A percentile compares a stretch with the other conserved stretches of the same genome.
These are phyloP conservation scores for Coniella vitis DNA, from an alignment of 2,329 filamentous ascomycete species.

Conservation along the genomic window DNA sequence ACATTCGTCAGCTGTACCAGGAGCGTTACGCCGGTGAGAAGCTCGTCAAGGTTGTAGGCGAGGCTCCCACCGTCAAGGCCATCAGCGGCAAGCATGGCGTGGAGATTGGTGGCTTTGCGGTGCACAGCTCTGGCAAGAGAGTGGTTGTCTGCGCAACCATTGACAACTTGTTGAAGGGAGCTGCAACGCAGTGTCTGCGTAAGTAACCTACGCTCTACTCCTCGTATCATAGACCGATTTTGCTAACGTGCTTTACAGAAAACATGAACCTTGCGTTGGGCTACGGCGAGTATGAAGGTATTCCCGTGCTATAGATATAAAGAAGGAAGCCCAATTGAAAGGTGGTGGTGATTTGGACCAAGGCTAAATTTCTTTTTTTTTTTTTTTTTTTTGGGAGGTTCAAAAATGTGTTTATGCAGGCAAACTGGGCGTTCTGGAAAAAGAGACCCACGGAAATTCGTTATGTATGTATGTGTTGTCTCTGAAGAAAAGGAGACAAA, in stretches of 20 bases:
- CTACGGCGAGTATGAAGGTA: constrained; percentile 83
- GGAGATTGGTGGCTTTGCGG: constrained; percentile 90
- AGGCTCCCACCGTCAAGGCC: constrained; percentile 76
- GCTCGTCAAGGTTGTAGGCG: constrained; percentile 85
- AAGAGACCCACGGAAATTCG: constrained; percentile 1
- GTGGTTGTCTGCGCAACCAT: constrained; percentile 93
- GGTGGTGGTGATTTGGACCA: no score
- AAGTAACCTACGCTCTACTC: constrained; percentile 37
- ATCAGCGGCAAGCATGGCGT: constrained; percentile 82
- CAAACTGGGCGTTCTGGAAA: constrained; percentile 16
- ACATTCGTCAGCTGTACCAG: constrained; percentile 91
- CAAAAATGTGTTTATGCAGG: constrained; percentile 5
- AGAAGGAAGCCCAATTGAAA: not conserved
- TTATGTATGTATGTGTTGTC: not conserved
- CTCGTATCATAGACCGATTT: not conserved
- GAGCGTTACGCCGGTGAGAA: constrained; percentile 94
- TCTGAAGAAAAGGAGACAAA: not conserved
- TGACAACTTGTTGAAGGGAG: constrained; percentile 89
- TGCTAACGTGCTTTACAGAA: constrained; percentile 42
- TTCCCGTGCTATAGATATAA: constrained; percentile 47
- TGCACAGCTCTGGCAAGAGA: constrained; percentile 80
- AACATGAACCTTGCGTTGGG: constrained; percentile 93
- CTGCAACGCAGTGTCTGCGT: constrained; percentile 87
- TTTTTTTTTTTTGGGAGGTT: not conserved
- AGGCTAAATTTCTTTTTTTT: not conserved